Percentiles rank a stretch among this genome's conserved stretches.
These are phyloP conservation scores for Mallotus nudiflorus DNA, from an alignment of 345 rosid species.

Conservation along the genomic window DNA sequence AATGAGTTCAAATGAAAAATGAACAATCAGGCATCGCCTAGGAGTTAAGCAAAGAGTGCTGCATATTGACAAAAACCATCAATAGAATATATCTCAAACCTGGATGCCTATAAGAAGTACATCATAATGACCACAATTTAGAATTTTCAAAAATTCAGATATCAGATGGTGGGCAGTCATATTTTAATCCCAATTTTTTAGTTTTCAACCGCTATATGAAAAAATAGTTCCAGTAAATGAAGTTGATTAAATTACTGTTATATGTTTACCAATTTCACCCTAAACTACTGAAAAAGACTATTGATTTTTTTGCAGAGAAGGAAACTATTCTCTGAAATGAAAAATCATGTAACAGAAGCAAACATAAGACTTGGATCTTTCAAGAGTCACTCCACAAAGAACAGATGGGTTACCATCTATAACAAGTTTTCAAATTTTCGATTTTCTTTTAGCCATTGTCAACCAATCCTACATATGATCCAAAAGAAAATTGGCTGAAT, in stretches of 20 bases:
- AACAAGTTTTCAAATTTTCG: background rate
- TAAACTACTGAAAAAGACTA: background rate
- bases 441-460: background rate
- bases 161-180: background rate
- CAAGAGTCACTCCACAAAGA: background rate
- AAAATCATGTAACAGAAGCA: background rate
- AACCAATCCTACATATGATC: background rate
- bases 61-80: background rate
- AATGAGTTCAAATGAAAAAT: background rate
- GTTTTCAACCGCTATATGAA: background rate
- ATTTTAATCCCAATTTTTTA: background rate
- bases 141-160: background rate
- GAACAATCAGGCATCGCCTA: background rate
- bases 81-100: background rate
- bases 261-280: too few species aligned
- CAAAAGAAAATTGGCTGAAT: background rate
- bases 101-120: background rate
- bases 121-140: background rate
- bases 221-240: background rate
- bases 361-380: background rate
- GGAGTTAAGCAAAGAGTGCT: background rate
- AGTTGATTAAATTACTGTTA: background rate
- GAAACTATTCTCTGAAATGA: background rate
- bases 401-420: background rate
- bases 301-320: background rate